phyloP scores from a whole-genome alignment of 345 rosid genomes.

The Gossypium australe region DNA sequence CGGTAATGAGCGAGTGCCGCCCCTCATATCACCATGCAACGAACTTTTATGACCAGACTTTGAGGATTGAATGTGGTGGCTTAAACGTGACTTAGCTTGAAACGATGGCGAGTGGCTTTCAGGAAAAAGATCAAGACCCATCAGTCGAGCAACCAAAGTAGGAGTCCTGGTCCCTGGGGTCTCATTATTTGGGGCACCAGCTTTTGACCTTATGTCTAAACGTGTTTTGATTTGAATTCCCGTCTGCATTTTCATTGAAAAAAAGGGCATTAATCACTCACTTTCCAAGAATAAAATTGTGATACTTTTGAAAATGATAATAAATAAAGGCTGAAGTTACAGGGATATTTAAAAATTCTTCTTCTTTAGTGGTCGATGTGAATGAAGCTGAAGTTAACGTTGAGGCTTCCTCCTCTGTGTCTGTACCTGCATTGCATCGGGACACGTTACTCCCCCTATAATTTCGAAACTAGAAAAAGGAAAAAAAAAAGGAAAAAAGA shows the following conservation, averaged over 20 bases:
- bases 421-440: conserved; percentile 4
- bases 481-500: not conserved
- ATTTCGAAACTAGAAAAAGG: not conserved
- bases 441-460: not conserved
- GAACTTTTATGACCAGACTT: conserved; percentile 28
- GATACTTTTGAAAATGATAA: conserved; percentile 9
- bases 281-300: conserved; percentile 13
- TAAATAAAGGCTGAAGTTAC: conserved; percentile 35
- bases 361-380: conserved; percentile 32
- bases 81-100: not conserved
- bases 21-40: conserved; percentile 31
- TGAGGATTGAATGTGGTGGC: conserved; percentile 18
- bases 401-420: conserved; percentile 32
- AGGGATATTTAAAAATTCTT: conserved; percentile 40
- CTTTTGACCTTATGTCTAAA: conserved; percentile 25
- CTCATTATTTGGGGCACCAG: conserved; percentile 18
- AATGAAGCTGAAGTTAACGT: conserved; percentile 19
- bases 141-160: conserved; percentile 76
- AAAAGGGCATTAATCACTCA: not conserved
- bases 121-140: conserved; percentile 96
- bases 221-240: conserved; percentile 69
- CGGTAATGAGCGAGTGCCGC: conserved; percentile 66
- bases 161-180: conserved; percentile 74
- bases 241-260: conserved; percentile 38
- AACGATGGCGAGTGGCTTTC: conserved; percentile 47